A percentile compares a stretch with the other conserved stretches of the same genome.
phyloP scores from a whole-genome alignment of 2,329 filamentous ascomycete species.

The Xylaria sp. region DNA sequence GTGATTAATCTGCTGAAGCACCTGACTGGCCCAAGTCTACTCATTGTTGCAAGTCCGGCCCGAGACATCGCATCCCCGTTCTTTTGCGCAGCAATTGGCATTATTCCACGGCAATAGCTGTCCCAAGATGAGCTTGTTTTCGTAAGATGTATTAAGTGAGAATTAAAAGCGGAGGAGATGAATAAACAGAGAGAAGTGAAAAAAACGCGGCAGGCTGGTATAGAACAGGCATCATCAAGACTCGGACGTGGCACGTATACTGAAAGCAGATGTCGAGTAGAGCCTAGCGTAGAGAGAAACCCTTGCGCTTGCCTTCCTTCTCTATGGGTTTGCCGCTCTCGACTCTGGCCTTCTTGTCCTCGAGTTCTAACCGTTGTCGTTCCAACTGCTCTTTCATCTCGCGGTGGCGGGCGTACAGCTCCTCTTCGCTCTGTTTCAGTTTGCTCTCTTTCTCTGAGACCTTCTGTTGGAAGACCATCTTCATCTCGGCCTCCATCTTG shows the following conservation, averaged over 20 bases:
- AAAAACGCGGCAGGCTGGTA: slow-evolving; percentile 67
- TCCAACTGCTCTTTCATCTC: slow-evolving; percentile 99
- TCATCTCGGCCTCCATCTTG: slow-evolving; percentile 99
- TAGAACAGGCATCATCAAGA: slow-evolving; percentile 69
- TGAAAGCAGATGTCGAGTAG: slow-evolving; percentile 41
- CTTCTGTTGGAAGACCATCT: slow-evolving; percentile 99
- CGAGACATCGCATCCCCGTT: slow-evolving; percentile 30
- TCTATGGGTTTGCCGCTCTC: slow-evolving; percentile 96
- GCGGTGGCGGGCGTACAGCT: slow-evolving; percentile 95
- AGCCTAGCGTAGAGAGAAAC: slow-evolving; percentile 93
- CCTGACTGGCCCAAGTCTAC: slow-evolving; percentile 34
- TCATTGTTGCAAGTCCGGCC: slow-evolving; percentile 30
- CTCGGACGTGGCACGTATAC: slow-evolving; percentile 65
- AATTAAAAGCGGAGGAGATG: slow-evolving; percentile 58
- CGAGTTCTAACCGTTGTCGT: slow-evolving; percentile 90
- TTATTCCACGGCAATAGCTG: slow-evolving; percentile 38
- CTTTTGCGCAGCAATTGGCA: slow-evolving; percentile 19
- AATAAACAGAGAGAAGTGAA: slow-evolving; percentile 51
- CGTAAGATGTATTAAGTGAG: slow-evolving; percentile 56
- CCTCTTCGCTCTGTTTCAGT: slow-evolving; percentile 98
- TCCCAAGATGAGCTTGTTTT: slow-evolving; percentile 46
- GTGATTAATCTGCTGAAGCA: slow-evolving; percentile 41
- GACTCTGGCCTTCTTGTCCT: slow-evolving; percentile 97
- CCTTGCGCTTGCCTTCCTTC: slow-evolving; percentile 99
- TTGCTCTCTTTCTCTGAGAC: slow-evolving; percentile 99